Evolutionary conservation across 768 basidiomycete genomes (phyloP).

Genomic region (Boletus reticulatus): DNA sequence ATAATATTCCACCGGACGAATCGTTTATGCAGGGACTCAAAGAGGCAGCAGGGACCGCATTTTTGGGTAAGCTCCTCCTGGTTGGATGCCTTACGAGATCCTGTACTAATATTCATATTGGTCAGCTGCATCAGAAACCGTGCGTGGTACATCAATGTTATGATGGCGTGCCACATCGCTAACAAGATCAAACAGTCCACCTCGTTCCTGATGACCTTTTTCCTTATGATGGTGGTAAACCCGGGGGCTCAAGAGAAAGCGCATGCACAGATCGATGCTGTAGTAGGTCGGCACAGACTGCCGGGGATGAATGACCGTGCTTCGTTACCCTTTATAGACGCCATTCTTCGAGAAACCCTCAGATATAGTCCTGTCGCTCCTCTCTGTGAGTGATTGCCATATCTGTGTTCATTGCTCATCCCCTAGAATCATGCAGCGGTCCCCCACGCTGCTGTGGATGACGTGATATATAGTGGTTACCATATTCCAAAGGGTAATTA

Average conservation of each 20-base stretch:
- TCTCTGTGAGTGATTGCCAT: neutral
- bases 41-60: neutral
- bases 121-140: neutral
- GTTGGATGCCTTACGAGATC: neutral
- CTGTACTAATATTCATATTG: neutral
- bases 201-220: no score
- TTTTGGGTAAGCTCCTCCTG: neutral
- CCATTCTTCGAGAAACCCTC: neutral
- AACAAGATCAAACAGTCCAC: no score
- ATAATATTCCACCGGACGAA: neutral
- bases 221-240: neutral
- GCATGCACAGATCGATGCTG: neutral
- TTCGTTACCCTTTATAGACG: neutral
- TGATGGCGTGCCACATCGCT: no score
- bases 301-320: neutral
- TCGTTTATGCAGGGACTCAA: neutral
- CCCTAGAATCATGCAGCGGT: neutral
- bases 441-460: neutral
- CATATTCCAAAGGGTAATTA: constrained; percentile 43
- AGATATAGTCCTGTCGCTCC: neutral
- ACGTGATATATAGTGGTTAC: constrained; percentile 28
- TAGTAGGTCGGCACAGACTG: neutral
- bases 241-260: neutral
- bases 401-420: neutral
- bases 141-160: neutral